Evolutionary conservation across 805 yeast species (phyloP).

Genomic region (Candida ficus): DNA sequence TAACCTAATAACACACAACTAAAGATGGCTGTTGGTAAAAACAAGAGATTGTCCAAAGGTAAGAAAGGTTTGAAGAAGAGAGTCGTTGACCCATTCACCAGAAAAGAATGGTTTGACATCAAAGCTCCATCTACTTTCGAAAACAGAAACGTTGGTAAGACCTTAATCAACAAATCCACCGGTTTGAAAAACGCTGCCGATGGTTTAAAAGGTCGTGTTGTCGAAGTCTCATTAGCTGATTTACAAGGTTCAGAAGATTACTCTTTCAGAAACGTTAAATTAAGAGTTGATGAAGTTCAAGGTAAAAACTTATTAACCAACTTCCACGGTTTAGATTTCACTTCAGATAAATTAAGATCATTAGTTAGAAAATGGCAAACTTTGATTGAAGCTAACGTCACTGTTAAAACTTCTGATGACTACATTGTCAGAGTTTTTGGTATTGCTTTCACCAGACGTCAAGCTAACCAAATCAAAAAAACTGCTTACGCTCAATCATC

Average conservation of each 20-base stretch:
- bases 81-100: slow-evolving; percentile 99
- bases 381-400: slow-evolving; percentile 94
- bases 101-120: slow-evolving; percentile 98
- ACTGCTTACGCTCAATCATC: slow-evolving; percentile 97
- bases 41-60: slow-evolving; percentile 80
- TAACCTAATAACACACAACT: slow-evolving; percentile 6
- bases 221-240: slow-evolving; percentile 94
- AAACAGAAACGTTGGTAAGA: slow-evolving; percentile 98
- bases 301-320: slow-evolving; percentile 98
- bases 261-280: slow-evolving; percentile 94
- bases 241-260: slow-evolving; percentile 98
- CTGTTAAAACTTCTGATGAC: slow-evolving; percentile 97
- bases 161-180: slow-evolving; percentile 95
- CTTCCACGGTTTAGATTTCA: slow-evolving; percentile 99
- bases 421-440: slow-evolving; percentile 94
- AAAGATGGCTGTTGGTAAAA: slow-evolving; percentile 71
- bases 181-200: slow-evolving; percentile 98
- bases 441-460: slow-evolving; percentile 98
- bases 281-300: slow-evolving; percentile 98
- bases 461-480: slow-evolving; percentile 94
- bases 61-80: slow-evolving; percentile 99
- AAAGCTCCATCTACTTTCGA: slow-evolving; percentile 98
- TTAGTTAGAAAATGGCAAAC: slow-evolving; percentile 99
- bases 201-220: slow-evolving; percentile 96
- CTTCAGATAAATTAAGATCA: slow-evolving; percentile 95